Conservation (phyloP, 2,329 filamentous ascomycete genomes). For the Aureobasidium sp. region DNA sequence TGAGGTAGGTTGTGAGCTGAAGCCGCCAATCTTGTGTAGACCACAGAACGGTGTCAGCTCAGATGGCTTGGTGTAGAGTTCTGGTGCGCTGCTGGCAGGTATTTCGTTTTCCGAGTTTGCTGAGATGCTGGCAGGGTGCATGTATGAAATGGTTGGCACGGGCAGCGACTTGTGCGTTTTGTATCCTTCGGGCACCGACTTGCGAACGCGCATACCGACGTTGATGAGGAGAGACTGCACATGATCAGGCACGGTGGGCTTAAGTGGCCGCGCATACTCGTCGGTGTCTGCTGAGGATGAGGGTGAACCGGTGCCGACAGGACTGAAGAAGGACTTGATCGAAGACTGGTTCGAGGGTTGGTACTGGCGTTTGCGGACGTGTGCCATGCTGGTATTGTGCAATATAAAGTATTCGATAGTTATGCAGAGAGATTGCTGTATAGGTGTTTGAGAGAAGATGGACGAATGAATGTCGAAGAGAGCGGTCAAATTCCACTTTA, state of each 20-base stretch:
- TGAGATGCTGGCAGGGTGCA: slow-evolving; percentile 7
- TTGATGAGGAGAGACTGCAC: slow-evolving; percentile 79
- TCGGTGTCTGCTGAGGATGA: not conserved
- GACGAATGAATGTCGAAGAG: not conserved
- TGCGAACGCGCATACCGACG: slow-evolving; percentile 91
- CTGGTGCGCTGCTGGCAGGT: not conserved
- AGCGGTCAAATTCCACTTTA: not conserved
- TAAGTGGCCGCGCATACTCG: slow-evolving; percentile 25
- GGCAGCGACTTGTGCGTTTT: slow-evolving; percentile 57
- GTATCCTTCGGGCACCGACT: slow-evolving; percentile 89
- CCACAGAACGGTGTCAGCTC: slow-evolving; percentile 79
- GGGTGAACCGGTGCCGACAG: slow-evolving; percentile 15
- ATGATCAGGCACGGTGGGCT: slow-evolving; percentile 51
- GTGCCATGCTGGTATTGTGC: slow-evolving; percentile 18
- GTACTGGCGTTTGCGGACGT: slow-evolving; percentile 36
- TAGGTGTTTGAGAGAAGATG: not conserved
- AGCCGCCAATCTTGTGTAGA: slow-evolving; percentile 66
- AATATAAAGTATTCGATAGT: not conserved
- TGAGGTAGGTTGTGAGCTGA: slow-evolving; percentile 49
- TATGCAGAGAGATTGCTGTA: slow-evolving; percentile 6
- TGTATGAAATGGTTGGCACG: slow-evolving; percentile 4
- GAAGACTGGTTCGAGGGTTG: slow-evolving; percentile 38
- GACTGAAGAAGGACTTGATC: slow-evolving; percentile 39
- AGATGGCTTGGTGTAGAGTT: slow-evolving; percentile 26
- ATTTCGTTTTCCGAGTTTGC: not conserved